A percentile compares a stretch with the other conserved stretches of the same genome.
phyloP scores from a whole-genome alignment of 2,329 filamentous ascomycete genomes.

The Davidsoniella eucalypti region DNA sequence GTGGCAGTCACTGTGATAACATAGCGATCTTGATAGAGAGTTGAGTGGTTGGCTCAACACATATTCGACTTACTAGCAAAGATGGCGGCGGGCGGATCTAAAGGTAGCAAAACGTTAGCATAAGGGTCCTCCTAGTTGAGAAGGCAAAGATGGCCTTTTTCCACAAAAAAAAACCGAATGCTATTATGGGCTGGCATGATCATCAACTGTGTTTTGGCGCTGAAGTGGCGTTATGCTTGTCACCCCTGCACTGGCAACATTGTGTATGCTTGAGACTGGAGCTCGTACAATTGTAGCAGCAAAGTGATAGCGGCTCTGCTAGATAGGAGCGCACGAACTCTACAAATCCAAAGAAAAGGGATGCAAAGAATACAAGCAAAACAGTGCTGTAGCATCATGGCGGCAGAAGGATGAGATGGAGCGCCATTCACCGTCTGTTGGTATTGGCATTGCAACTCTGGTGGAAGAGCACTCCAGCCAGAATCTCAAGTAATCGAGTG shows the following conservation, averaged over 20 bases:
- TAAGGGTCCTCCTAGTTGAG: background rate
- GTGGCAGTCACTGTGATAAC: no score
- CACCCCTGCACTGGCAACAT: conserved; percentile 2
- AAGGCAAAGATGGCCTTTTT: no score
- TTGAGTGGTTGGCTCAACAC: background rate
- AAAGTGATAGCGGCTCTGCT: no score
- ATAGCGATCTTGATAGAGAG: no score
- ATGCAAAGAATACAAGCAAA: background rate
- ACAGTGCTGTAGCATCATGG: background rate
- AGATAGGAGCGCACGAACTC: no score
- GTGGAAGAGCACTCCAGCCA: no score
- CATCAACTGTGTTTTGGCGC: background rate
- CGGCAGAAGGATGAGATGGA: conserved; percentile 1
- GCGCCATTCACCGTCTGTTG: background rate
- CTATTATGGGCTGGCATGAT: no score
- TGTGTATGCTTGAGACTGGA: conserved; percentile 7
- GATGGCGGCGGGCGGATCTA: conserved; percentile 50
- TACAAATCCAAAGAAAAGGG: background rate
- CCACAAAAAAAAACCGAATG: no score
- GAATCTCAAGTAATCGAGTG: no score
- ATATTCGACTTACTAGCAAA: conserved; percentile 40
- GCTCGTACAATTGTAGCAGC: background rate
- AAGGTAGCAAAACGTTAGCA: background rate
- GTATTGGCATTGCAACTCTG: background rate
- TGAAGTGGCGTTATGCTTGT: background rate